Base-by-base conservation (phyloP, 805 yeast genomes). In the Debaryomyces castellii region DNA sequence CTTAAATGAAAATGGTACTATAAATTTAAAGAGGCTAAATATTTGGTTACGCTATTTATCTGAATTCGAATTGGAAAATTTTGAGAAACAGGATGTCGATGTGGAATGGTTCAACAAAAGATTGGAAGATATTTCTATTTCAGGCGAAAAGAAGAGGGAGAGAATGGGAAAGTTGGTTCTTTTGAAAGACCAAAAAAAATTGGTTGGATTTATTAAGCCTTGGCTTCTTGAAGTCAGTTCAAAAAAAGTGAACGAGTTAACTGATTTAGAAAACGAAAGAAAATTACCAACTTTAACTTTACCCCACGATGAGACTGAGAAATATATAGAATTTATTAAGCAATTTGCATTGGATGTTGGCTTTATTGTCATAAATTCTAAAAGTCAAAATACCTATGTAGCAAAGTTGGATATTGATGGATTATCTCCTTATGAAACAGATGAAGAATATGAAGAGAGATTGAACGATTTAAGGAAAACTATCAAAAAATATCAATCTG, bases 71-170 rank as follows among this genome's bases (percentile, higher is more conserved):
- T 70, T 83, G 51, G 87, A 85, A 63, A 85, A 87, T 60, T 94
- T 92, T 58, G 98, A 94, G 66, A 83, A 78, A 51, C 82, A 83
- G 43, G 88, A 86, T 50, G 79, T 89, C 45, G 97, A 91, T 63
- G 82, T 88, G 27, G 94, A 87, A 50, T 91, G 97, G 97, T 89
- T 89, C 66, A 89, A 89, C 66, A 78, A 85, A 57, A 87, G 87
- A 58, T 76, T 92, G 50, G 95, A 87, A 53, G 85, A 85, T 57
- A 82, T 87, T 46, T 85, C 92, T 5, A 69, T 83, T 39, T 74
- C 81, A 42, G 94, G 92, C 57, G 87, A 82, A 54, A 80, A 73
- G 64, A 84, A 77, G 63, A 79, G 89, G 65, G 78, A 76, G 46
- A 78, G 81, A 55, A 71, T 74, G 39, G 91, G 92, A 3, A 85